Base-by-base conservation (phyloP, 1,284 basidiomycete species). In the Sanghuangporus weigelae region DNA sequence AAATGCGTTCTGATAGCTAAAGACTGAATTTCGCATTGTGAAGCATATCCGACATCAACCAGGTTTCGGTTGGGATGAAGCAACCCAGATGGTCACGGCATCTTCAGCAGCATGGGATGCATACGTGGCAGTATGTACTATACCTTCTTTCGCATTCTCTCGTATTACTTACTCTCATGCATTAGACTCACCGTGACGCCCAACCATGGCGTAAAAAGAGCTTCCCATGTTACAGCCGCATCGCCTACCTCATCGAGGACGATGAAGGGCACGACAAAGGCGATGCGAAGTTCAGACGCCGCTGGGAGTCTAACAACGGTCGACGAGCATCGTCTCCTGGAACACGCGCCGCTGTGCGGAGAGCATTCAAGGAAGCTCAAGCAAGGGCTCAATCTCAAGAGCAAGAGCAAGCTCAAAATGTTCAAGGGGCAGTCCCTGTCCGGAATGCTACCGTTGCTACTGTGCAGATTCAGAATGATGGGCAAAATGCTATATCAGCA, bases 201-300 rank as follows among this genome's bases (percentile, higher is more conserved):
- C 62, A 63, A 26, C 62, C 62, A 3, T 63, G 62, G 62, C 46
- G 57, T 7, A 59, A 59, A 40, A 63, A 63, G 39, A 11, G 26
- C 23, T 63, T 63, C 48, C 36, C 62, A 7, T 57, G 38, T 35
- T 63, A 63, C 38, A 48, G 42, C 21, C n/a, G 62, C 6, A 57
- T 63, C 7, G 57, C 46, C 14, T 54, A 44, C 23, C 56, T 62
- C 26, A 40, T 56, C 16, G 60, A 62, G 40, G 53, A 62, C 19
- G 60, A 55, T 12, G 12, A 62, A 19, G 60, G 51, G 5, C 36
- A 42, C 7, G 60, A 62, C 14, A 38, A 23, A 46, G 59, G 39
- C 11, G 50, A 56, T 7, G 51, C 19, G 36, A 7, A 21, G 38
- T 62, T 56, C 35, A 54, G 21, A 23, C 50, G 50, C 23, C 49